Base-by-base conservation (phyloP, 164 flowering plant genomes). In the Akebia trifoliata region DNA sequence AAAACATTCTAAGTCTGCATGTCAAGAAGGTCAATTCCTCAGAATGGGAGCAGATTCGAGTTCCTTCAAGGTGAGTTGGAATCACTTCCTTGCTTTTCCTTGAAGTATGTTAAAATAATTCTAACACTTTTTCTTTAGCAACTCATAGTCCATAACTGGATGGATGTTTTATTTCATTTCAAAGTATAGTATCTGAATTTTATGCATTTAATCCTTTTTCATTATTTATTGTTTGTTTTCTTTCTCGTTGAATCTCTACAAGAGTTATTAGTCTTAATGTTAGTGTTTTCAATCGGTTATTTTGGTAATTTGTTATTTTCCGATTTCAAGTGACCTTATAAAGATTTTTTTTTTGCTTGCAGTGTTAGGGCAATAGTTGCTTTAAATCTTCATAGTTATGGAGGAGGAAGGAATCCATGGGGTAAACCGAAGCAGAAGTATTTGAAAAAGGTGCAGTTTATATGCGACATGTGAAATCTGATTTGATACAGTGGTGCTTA, bases 331-430 rank as follows among this genome's bases (percentile, higher is more conserved):
- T 56, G 28, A 31, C 7, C 52, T 39, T 28, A 31, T 8, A 21
- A 31, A 24, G 17, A 18, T 36, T 2, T 55, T 31, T n/a, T 26
- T n/a, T 8, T 25, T 34, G 46, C 15, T 60, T 73, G 8, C 72
- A 93, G 97, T 76, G 90, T 90, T 24, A 76, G 99, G 76, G 84
- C 96, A 21, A 74, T 93, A 21, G 97, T 93, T 54, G 83, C 78
- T 58, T 70, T 93, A 51, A 93, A 93, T 77, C 92, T 93, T 65
- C 88, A 84, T 56, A 85, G 67, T 63, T 87, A 93, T 70, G 99
- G 78, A 59, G 87, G 99, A 75, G 99, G 99, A 70, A 84, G 96
- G 63, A 68, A 93, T 65, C 99, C 99, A 49, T 90, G 99, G 97
- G 99, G 99, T 31, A 75, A 76, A 50, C 67, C 75, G 39, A 79